Conservation (phyloP, 2,329 filamentous ascomycete species). For the Paracoccidioides brasiliensis region DNA sequence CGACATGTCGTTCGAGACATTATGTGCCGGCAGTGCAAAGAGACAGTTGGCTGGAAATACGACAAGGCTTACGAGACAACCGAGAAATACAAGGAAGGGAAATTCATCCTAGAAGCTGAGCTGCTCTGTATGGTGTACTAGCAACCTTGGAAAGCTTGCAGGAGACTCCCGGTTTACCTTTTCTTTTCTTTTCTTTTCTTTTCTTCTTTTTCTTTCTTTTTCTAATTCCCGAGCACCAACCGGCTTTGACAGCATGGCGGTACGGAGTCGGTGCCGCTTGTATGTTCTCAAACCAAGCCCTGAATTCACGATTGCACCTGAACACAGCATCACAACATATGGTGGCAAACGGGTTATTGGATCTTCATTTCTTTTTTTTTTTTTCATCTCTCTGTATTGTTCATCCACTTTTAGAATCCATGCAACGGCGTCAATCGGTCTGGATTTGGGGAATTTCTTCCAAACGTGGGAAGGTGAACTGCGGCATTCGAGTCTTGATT, state of each 20-base stretch:
- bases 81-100: conserved; percentile 98
- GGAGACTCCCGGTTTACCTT: neutral
- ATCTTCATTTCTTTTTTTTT: neutral
- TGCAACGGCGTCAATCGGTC: neutral
- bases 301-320: neutral
- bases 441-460: neutral
- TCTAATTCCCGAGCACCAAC: neutral
- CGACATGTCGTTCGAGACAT: conserved; percentile 92
- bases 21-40: conserved; percentile 75
- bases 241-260: neutral
- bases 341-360: neutral
- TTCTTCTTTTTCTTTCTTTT: neutral
- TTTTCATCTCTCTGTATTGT: neutral
- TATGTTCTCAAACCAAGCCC: neutral
- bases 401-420: neutral
- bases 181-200: neutral
- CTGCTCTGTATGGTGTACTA: conserved; percentile 67
- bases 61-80: conserved; percentile 85
- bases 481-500: no score
- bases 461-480: neutral
- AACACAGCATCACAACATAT: neutral
- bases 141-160: neutral
- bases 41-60: conserved; percentile 96
- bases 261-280: neutral
- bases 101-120: conserved; percentile 91